phyloP scores from a whole-genome alignment of 192 early-diverging fungal species.

The Backusella circina region DNA sequence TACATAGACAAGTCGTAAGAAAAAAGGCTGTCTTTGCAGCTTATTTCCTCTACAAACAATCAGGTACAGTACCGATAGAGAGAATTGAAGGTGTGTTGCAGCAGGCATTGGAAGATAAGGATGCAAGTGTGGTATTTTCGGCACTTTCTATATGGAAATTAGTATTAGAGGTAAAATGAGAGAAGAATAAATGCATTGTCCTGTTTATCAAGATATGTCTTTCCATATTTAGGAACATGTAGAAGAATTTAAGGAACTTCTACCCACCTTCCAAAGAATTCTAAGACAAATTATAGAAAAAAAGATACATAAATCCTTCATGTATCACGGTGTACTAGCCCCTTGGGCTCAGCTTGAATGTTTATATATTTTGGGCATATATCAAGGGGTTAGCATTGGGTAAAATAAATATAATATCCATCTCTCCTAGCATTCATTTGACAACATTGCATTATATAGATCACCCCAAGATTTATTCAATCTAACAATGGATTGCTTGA shows the following conservation, averaged over 20 bases:
- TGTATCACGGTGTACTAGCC: constrained; percentile 49
- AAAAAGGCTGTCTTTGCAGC: constrained; percentile 47
- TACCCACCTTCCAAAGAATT: constrained; percentile 35
- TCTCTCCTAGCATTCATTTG: neutral
- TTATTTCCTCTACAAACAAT: constrained; percentile 34
- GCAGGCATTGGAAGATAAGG: constrained; percentile 38
- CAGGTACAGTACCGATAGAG: constrained; percentile 23
- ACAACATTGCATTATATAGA: constrained; percentile 5
- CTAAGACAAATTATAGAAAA: constrained; percentile 46
- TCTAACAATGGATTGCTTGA: constrained; percentile 15
- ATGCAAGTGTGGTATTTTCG: constrained; percentile 45
- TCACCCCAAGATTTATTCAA: constrained; percentile 4
- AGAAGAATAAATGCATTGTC: too few relatives aligned
- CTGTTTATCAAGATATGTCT: neutral
- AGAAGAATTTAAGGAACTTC: constrained; percentile 27
- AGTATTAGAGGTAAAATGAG: neutral
- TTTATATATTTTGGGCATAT: constrained; percentile 36
- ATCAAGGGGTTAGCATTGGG: constrained; percentile 10
- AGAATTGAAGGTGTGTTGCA: constrained; percentile 38
- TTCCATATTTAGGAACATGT: constrained; percentile 26
- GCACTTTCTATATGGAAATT: constrained; percentile 37
- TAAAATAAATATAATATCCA: neutral
- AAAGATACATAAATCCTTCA: constrained; percentile 41
- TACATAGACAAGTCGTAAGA: constrained; percentile 41
- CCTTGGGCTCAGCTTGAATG: constrained; percentile 56